phyloP scores from a whole-genome alignment of 495 filamentous ascomycete genomes.

The Trichocladium uniseriatum region DNA sequence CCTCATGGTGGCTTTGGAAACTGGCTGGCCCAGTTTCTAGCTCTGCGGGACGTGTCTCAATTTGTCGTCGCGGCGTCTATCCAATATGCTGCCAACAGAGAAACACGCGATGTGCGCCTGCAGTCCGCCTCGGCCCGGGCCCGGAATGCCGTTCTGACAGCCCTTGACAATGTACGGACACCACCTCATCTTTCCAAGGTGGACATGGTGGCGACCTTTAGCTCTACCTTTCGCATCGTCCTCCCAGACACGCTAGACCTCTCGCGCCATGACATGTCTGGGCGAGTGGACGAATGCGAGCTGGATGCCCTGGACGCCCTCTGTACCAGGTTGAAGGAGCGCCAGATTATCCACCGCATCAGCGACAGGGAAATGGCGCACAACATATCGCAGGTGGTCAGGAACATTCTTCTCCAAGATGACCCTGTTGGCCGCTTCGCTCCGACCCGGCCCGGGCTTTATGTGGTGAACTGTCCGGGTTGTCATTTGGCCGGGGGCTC shows the following conservation, averaged over 20 bases:
- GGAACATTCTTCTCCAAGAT: slow-evolving; percentile 25
- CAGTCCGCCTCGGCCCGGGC: slow-evolving; percentile 24
- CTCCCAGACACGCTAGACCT: slow-evolving; percentile 27
- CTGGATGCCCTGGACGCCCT: slow-evolving; percentile 30
- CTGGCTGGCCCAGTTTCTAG: slow-evolving; percentile 27
- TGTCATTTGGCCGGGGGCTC: slow-evolving; percentile 27
- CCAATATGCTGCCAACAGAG: slow-evolving; percentile 28
- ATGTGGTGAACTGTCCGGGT: slow-evolving; percentile 23
- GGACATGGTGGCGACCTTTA: slow-evolving; percentile 25
- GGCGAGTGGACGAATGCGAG: slow-evolving; percentile 23
- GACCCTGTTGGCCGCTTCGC: slow-evolving; percentile 22
- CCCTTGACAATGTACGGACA: slow-evolving; percentile 23
- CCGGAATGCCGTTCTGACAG: slow-evolving; percentile 29
- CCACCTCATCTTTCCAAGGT: slow-evolving; percentile 20
- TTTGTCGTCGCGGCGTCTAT: slow-evolving; percentile 30
- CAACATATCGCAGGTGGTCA: slow-evolving; percentile 22
- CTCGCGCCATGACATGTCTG: slow-evolving; percentile 5
- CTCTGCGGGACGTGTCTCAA: slow-evolving; percentile 28
- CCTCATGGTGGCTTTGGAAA: slow-evolving; percentile 13
- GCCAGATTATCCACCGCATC: slow-evolving; percentile 25
- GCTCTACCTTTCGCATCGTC: slow-evolving; percentile 24
- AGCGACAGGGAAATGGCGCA: slow-evolving; percentile 29
- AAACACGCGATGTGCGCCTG: slow-evolving; percentile 25
- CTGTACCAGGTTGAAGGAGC: slow-evolving; percentile 19
- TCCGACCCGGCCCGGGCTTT: slow-evolving; percentile 21